Evolutionary conservation across 1,284 basidiomycete genomes (phyloP), one percentile per base, ranked within the genome.

Genomic region (Neonothopanus nambi): DNA sequence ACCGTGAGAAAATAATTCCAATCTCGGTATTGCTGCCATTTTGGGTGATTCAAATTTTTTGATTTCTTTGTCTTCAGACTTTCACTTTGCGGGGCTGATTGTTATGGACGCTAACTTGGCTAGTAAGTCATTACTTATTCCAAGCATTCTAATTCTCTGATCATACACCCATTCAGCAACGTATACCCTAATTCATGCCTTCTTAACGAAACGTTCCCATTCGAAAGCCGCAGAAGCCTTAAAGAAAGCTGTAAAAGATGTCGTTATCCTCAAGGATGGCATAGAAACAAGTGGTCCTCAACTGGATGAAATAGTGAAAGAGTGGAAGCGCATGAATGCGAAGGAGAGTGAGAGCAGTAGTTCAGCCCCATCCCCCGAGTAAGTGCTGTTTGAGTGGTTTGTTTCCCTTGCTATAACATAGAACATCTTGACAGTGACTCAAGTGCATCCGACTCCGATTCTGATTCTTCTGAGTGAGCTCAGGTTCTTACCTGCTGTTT

Each of bases 171-270:
- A 38, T 57, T n/a, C 59, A 90, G 89, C 76, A 28, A 87, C 85
- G 11, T 91, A 90, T 73, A 77, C 80, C 59, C 70, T 89, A 53
- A 81, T 91, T 53, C 80, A 90, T 63, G 72, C 80, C n/a, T 92
- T 92, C 69, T 74, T 92, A 36, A 73, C 67, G 53, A 79, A 80
- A 60, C 81, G 77, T 46, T 75, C 78, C 1, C 85, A 91, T 63
- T 63, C 65, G 23, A 89, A 88, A 62, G 85, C 81, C 18, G 85
- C 87, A 13, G 72, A 79, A 49, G 83, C 84, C 0, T 70, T 87
- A 48, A 84, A 80, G 67, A 84, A 84, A 61, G 85, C 86, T 20
- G 85, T 78, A 15, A 82, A 81, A 67, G 73, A 77, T 48, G 64
- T 80, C 18, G 77, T 85, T 24, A 69, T 81, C 21, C 69, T 87